Evolutionary conservation across 2,329 filamentous ascomycete genomes (phyloP).

Genomic region (Trichothecium roseum): DNA sequence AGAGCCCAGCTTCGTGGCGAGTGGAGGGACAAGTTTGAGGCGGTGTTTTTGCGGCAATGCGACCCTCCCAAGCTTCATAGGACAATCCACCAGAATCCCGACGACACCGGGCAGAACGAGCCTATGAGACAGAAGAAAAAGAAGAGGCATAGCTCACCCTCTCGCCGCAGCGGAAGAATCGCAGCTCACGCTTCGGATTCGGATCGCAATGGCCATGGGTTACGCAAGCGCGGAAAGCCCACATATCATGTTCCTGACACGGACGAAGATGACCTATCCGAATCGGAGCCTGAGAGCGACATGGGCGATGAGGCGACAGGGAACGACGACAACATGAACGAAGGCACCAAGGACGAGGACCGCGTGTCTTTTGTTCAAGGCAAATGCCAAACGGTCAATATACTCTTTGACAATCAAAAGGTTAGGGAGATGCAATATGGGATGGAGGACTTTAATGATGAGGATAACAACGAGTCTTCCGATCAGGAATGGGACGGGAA

Average conservation of each 20-base stretch:
- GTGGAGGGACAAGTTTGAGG: slow-evolving; percentile 63
- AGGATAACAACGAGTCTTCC: slow-evolving; percentile 40
- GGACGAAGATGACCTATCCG: slow-evolving; percentile 24
- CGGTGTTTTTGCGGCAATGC: slow-evolving; percentile 49
- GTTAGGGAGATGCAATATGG: slow-evolving; percentile 56
- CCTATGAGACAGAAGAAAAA: slow-evolving; percentile 9
- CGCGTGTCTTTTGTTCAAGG: slow-evolving; percentile 49
- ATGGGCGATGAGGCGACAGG: slow-evolving; percentile 4
- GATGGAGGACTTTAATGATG: slow-evolving; percentile 62
- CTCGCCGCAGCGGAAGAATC: slow-evolving; percentile 27
- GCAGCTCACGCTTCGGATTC: slow-evolving; percentile 16
- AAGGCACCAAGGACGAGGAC: not conserved
- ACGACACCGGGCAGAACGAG: slow-evolving; percentile 2
- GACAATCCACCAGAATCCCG: slow-evolving; percentile 6
- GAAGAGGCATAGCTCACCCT: slow-evolving; percentile 13
- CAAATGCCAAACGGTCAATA: slow-evolving; percentile 58
- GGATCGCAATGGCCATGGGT: slow-evolving; percentile 6
- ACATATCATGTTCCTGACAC: slow-evolving; percentile 35
- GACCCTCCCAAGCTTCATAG: slow-evolving; percentile 24
- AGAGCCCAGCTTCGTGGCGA: slow-evolving; percentile 68
- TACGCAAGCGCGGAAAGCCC: slow-evolving; percentile 2
- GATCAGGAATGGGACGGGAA: slow-evolving; percentile 51
- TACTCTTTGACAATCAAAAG: slow-evolving; percentile 68
- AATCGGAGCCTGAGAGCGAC: slow-evolving; percentile 9
- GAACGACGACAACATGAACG: slow-evolving; percentile 4